These are phyloP conservation scores for Penicillium sp. DNA, from an alignment of 2,329 filamentous ascomycete species.

Conservation along the genomic window DNA sequence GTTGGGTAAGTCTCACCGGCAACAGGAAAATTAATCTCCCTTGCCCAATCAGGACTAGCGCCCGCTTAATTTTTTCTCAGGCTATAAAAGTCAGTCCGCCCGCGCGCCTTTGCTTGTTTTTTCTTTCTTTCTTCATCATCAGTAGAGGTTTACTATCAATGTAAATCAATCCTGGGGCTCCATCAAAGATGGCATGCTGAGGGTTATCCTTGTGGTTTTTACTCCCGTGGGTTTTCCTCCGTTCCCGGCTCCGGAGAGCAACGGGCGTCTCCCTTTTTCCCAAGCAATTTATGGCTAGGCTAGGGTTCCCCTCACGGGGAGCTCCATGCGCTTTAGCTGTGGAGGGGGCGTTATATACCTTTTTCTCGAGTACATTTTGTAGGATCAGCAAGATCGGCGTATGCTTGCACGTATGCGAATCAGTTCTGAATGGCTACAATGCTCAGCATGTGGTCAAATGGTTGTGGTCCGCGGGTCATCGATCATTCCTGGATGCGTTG, in stretches of 20 bases:
- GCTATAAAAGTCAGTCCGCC: slow-evolving; percentile 28
- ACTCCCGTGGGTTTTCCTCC: slow-evolving; percentile 45
- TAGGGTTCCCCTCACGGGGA: slow-evolving; percentile 36
- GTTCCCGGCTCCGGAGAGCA: slow-evolving; percentile 47
- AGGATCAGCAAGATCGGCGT: background rate
- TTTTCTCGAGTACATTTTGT: slow-evolving; percentile 12
- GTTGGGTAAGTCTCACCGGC: background rate
- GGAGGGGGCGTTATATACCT: slow-evolving; percentile 44
- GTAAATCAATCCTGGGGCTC: slow-evolving; percentile 44
- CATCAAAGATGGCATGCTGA: slow-evolving; percentile 46
- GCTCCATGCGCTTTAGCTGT: slow-evolving; percentile 44
- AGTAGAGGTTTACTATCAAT: slow-evolving; percentile 50
- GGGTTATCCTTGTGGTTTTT: slow-evolving; percentile 44
- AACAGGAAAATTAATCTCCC: slow-evolving; percentile 6
- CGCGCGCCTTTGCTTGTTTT: slow-evolving; percentile 20
- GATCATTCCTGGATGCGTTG: no score
- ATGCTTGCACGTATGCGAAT: no score
- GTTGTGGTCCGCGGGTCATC: no score
- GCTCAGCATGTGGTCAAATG: no score
- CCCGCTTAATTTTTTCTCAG: background rate
- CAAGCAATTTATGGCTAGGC: slow-evolving; percentile 41
- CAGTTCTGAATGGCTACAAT: background rate
- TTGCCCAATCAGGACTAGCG: slow-evolving; percentile 24
- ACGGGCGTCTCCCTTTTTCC: slow-evolving; percentile 43
- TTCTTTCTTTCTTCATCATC: slow-evolving; percentile 45